These are phyloP conservation scores for Naganishia sp. DNA, from an alignment of 1,284 basidiomycete genomes.

Conservation along the genomic window DNA sequence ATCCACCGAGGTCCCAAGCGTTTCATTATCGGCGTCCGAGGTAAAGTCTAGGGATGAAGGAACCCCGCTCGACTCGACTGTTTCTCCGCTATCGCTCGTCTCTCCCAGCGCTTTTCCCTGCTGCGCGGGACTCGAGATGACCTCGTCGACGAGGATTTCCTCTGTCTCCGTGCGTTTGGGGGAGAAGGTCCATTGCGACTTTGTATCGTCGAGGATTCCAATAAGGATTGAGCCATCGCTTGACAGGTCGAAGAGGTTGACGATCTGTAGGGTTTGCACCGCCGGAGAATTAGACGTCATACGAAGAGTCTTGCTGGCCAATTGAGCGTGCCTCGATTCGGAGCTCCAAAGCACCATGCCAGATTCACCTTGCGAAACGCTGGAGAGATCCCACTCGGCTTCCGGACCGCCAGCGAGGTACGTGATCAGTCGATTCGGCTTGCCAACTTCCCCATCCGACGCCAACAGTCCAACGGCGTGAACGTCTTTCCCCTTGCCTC, in stretches of 20 bases:
- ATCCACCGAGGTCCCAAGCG: constrained; percentile 9
- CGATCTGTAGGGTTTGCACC: constrained; percentile 4
- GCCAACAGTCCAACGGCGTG: constrained; percentile 9
- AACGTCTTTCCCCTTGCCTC: neutral
- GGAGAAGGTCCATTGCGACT: constrained; percentile 1
- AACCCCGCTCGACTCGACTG: constrained; percentile 5
- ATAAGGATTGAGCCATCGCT: neutral
- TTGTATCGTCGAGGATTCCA: neutral
- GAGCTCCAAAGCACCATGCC: constrained; percentile 4
- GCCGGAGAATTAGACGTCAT: neutral
- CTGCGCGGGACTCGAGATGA: constrained; percentile 1
- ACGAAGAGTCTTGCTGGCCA: neutral
- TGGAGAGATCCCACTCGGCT: constrained; percentile 13
- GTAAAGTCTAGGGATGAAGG: neutral
- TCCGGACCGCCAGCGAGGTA: neutral
- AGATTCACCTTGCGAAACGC: neutral
- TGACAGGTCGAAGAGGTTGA: constrained; percentile 5
- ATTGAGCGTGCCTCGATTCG: neutral
- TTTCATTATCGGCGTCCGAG: constrained; percentile 11
- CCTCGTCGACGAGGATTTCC: constrained; percentile 10
- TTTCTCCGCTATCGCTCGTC: constrained; percentile 2
- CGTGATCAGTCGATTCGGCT: constrained; percentile 1
- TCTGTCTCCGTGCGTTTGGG: neutral
- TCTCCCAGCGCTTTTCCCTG: neutral
- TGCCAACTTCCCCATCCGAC: neutral